Conservation (phyloP, 2,329 filamentous ascomycete species). For the Anthostomella pinea region DNA sequence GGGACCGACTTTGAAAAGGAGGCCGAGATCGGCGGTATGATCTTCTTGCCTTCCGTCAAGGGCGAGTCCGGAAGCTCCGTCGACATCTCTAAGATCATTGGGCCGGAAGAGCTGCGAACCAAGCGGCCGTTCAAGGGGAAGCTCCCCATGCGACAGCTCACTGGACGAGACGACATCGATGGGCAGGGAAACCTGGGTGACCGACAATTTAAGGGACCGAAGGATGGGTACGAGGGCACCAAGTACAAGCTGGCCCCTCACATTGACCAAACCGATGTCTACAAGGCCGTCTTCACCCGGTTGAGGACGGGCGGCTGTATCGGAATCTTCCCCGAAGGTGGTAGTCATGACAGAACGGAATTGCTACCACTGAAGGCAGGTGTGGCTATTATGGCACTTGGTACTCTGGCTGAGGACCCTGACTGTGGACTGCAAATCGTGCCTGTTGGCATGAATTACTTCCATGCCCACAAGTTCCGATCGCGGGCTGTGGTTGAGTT, state of each 20-base stretch:
- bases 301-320: constrained; percentile 82
- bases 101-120: constrained; percentile 76
- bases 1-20: constrained; percentile 80
- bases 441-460: constrained; percentile 98
- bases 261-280: constrained; percentile 90
- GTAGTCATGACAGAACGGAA: constrained; percentile 91
- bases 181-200: constrained; percentile 62
- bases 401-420: constrained; percentile 79
- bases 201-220: constrained; percentile 49
- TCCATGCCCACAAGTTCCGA: constrained; percentile 97
- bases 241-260: constrained; percentile 88
- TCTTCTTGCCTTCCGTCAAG: constrained; percentile 83
- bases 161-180: constrained; percentile 71
- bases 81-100: constrained; percentile 78
- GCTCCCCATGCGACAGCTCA: constrained; percentile 75
- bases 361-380: constrained; percentile 91
- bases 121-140: constrained; percentile 84
- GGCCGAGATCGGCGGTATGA: constrained; percentile 74
- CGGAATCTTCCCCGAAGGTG: constrained; percentile 95
- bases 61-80: constrained; percentile 73
- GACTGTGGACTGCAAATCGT: constrained; percentile 91
- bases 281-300: constrained; percentile 86
- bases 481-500: constrained; percentile 96
- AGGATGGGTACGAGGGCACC: constrained; percentile 68
- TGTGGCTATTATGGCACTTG: constrained; percentile 96